Percentiles rank a stretch among this genome's conserved stretches.
These are phyloP conservation scores for Vanilla planifolia DNA, from an alignment of 106 monocot species.

Conservation along the genomic window DNA sequence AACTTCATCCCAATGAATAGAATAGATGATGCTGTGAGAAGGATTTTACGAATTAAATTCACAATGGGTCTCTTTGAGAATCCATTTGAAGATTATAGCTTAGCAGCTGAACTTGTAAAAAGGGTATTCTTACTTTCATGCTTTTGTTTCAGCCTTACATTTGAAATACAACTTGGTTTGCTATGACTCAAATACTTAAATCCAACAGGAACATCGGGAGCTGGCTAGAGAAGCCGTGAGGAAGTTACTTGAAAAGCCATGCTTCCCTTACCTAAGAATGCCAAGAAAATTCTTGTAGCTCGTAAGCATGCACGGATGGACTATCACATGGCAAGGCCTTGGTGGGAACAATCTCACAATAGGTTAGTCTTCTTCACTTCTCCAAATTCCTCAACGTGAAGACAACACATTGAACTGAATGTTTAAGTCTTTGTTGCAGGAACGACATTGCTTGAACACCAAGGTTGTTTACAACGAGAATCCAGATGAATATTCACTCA, in stretches of 20 bases:
- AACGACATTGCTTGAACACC: conserved; percentile 44
- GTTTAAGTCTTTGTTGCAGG: conserved; percentile 16
- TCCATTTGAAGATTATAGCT: conserved; percentile 41
- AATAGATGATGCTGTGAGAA: conserved; percentile 58
- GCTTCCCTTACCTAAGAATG: conserved; percentile 56
- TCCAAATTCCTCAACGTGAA: no score
- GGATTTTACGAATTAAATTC: conserved; percentile 65
- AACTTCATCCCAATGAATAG: conserved; percentile 35
- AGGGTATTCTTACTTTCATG: conserved; percentile 21
- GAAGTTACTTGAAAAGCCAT: conserved; percentile 44
- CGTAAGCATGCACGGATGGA: conserved; percentile 73
- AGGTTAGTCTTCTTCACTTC: conserved; percentile 1
- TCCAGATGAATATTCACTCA: conserved; percentile 23
- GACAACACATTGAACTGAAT: no score
- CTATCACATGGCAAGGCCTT: conserved; percentile 50
- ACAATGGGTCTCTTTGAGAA: conserved; percentile 65
- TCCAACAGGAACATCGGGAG: conserved; percentile 50
- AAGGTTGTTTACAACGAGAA: conserved; percentile 36
- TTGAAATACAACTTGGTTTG: neutral
- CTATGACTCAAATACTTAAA: neutral
- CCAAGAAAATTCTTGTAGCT: conserved; percentile 48
- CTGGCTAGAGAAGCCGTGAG: conserved; percentile 65
- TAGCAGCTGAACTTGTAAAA: conserved; percentile 41
- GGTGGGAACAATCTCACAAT: neutral
- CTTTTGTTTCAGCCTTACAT: neutral